Evolutionary conservation across 768 basidiomycete species (phyloP).

Genomic region (Mycena epipterygia): DNA sequence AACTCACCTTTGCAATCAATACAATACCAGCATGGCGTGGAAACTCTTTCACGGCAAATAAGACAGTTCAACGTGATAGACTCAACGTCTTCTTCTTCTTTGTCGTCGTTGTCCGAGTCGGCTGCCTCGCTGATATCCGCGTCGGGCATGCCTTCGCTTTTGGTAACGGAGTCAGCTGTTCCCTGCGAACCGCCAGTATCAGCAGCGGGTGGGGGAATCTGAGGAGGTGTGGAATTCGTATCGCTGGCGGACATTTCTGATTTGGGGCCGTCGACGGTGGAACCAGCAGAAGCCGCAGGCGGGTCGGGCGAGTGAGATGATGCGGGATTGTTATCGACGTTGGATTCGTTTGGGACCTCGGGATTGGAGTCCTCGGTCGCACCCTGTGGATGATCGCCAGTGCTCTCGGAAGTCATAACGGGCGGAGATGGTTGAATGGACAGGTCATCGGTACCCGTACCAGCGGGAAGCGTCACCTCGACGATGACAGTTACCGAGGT

Average conservation of each 20-base stretch:
- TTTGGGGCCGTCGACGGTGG: too few relatives aligned
- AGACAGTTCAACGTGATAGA: background rate
- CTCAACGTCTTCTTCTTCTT: background rate
- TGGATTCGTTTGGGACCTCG: background rate
- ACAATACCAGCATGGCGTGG: slow-evolving; percentile 27
- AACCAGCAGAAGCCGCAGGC: too few relatives aligned
- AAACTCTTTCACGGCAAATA: slow-evolving; percentile 11
- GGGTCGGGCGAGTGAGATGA: background rate
- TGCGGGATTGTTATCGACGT: background rate
- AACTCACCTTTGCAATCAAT: slow-evolving; percentile 16
- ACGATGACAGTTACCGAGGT: background rate
- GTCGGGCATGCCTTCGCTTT: too few relatives aligned
- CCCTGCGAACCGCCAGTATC: background rate
- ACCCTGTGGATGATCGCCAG: background rate
- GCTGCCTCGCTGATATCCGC: too few relatives aligned
- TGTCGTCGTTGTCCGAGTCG: too few relatives aligned
- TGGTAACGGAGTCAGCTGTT: background rate
- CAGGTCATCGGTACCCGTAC: background rate
- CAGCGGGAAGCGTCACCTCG: background rate
- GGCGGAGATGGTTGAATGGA: background rate
- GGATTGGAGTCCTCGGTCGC: background rate
- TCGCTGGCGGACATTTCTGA: too few relatives aligned
- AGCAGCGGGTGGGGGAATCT: background rate
- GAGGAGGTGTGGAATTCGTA: too few relatives aligned
- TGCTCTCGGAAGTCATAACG: background rate